phyloP scores from a whole-genome alignment of 2,329 filamentous ascomycete species.

The Emericellopsis atlantica region DNA sequence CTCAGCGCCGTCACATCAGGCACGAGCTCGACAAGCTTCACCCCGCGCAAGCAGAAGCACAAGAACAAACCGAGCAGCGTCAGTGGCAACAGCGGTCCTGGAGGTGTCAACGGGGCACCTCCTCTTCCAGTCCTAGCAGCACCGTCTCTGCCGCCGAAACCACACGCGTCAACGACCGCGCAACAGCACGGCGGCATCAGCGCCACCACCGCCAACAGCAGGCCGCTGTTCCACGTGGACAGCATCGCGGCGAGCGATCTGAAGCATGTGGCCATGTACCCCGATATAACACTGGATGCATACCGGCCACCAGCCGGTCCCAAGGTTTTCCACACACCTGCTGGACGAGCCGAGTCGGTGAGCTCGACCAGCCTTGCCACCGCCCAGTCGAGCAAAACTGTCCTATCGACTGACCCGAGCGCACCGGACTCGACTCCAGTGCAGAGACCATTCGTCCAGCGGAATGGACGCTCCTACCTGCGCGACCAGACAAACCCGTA shows the following conservation, averaged over 20 bases:
- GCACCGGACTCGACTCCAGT: conserved; percentile 19
- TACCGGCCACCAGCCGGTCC: background rate
- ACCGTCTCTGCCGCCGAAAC: too few species aligned
- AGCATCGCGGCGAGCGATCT: background rate
- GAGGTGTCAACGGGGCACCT: too few species aligned
- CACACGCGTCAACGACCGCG: too few species aligned
- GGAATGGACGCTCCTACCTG: conserved; percentile 74
- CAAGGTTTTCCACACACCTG: conserved; percentile 15
- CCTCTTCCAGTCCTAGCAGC: too few species aligned
- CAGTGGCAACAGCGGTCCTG: too few species aligned
- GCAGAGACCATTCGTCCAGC: conserved; percentile 48
- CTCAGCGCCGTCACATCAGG: too few species aligned
- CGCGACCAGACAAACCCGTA: conserved; percentile 62
- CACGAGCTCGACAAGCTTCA: background rate
- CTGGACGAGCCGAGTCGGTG: conserved; percentile 27
- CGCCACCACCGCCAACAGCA: background rate
- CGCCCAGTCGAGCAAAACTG: conserved; percentile 28
- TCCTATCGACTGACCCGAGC: conserved; percentile 34
- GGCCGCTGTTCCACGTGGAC: background rate
- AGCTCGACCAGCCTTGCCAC: conserved; percentile 32
- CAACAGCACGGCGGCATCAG: too few species aligned
- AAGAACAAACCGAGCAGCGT: too few species aligned
- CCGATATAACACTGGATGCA: background rate
- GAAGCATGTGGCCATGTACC: background rate
- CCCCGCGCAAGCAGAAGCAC: background rate